phyloP scores from a whole-genome alignment of 2,329 filamentous ascomycete genomes.

The Zymoseptoria tritici region DNA sequence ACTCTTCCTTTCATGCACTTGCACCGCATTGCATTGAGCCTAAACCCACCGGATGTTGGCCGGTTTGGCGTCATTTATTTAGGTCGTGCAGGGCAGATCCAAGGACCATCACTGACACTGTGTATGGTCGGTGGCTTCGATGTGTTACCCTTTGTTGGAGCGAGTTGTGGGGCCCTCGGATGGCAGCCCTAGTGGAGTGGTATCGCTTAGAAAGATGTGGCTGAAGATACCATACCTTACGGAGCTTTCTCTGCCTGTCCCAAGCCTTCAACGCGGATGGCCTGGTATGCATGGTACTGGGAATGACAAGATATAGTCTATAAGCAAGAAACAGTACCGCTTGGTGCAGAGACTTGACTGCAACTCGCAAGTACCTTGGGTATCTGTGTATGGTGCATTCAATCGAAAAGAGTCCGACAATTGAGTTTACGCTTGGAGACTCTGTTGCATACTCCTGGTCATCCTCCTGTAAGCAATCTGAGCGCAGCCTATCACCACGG shows the following conservation, averaged over 20 bases:
- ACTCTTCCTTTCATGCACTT: not conserved
- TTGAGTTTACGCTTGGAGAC: not conserved
- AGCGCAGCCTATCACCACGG: constrained; percentile 1
- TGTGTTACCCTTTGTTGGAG: not conserved
- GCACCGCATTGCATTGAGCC: not conserved
- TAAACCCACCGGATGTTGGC: not conserved
- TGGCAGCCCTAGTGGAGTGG: not conserved
- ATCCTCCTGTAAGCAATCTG: not conserved
- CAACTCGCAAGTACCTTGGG: not conserved
- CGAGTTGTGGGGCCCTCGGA: not conserved
- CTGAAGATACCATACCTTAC: no score
- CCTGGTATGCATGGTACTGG: not conserved
- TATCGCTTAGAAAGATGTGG: not conserved
- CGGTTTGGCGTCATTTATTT: not conserved
- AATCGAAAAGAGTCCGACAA: not conserved
- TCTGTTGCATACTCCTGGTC: not conserved
- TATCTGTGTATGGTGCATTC: not conserved
- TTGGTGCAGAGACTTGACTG: not conserved
- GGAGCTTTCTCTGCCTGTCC: no score
- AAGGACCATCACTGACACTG: no score
- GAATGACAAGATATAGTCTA: not conserved
- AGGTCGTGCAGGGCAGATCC: not conserved
- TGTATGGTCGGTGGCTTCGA: not conserved
- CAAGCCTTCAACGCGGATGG: no score
- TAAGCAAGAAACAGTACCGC: not conserved